phyloP scores from a whole-genome alignment of 208 protist species.

The Acanthamoeba lenticulata region DNA sequence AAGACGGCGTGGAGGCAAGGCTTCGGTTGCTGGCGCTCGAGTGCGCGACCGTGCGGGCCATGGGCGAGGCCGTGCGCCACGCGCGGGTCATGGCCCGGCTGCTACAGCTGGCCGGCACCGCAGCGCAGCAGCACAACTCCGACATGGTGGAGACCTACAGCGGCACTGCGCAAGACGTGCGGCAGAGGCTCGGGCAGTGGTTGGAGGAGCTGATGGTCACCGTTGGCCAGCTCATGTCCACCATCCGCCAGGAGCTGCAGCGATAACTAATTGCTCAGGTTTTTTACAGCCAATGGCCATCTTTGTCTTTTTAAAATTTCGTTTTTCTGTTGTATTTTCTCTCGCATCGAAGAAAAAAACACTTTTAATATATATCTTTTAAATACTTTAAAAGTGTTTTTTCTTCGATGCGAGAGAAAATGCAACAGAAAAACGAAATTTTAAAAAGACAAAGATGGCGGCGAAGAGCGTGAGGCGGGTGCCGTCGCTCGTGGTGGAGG shows the following conservation, averaged over 20 bases:
- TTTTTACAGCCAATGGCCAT: too few relatives aligned
- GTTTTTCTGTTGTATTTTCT: too few relatives aligned
- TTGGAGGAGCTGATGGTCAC: background rate
- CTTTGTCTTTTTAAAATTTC: too few relatives aligned
- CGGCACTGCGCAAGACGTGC: background rate
- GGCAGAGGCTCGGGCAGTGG: background rate
- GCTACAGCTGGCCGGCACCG: background rate
- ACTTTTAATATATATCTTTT: too few relatives aligned
- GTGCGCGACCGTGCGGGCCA: background rate
- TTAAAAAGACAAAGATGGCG: too few relatives aligned
- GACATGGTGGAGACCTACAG: background rate
- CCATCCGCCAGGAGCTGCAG: background rate
- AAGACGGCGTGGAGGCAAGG: background rate
- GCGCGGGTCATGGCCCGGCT: background rate
- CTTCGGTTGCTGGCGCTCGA: background rate
- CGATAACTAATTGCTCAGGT: too few relatives aligned
- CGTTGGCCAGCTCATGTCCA: background rate
- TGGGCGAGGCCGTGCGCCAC: background rate
- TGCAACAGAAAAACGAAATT: too few relatives aligned
- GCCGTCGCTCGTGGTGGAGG: background rate
- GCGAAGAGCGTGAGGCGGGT: background rate
- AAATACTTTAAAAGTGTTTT: too few relatives aligned
- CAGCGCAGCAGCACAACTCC: background rate
- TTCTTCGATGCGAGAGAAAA: too few relatives aligned
- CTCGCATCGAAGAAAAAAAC: too few relatives aligned